Percentiles rank a stretch among this genome's conserved stretches.
phyloP scores from a whole-genome alignment of 1,284 basidiomycete species.

The Naganishia sp. region DNA sequence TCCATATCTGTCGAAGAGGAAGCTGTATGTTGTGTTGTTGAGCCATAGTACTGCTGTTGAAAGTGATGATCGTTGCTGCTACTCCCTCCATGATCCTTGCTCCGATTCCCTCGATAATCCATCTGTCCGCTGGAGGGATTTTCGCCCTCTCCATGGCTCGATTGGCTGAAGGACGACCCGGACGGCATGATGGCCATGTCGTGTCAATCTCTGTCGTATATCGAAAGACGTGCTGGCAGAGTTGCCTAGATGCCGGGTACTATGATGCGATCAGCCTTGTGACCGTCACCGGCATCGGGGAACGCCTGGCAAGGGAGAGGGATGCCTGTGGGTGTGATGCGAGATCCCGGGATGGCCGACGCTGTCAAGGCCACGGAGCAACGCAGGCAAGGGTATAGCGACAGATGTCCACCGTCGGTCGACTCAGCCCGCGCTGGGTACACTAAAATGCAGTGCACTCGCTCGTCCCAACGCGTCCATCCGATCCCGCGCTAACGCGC shows the following conservation, averaged over 20 bases:
- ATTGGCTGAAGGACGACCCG: conserved; percentile 13
- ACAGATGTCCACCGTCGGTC: neutral
- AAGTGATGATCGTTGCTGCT: conserved; percentile 11
- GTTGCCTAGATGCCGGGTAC: conserved; percentile 9
- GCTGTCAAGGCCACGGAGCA: too few relatives aligned
- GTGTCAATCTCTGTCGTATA: neutral
- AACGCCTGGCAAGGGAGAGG: neutral
- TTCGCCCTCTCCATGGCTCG: conserved; percentile 9
- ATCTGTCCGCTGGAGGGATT: neutral
- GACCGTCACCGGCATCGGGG: conserved; percentile 2
- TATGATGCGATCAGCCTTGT: conserved; percentile 8
- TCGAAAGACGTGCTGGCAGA: neutral
- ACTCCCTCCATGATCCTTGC: conserved; percentile 1
- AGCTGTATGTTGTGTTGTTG: neutral
- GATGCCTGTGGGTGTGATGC: neutral
- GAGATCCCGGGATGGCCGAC: too few relatives aligned
- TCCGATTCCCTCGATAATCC: conserved; percentile 9
- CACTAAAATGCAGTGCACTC: conserved; percentile 17
- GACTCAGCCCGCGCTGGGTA: neutral
- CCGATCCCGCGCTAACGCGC: conserved; percentile 8
- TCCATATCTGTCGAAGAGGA: conserved; percentile 3
- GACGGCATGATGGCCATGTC: conserved; percentile 22
- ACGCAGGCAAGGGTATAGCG: too few relatives aligned
- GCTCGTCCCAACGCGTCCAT: conserved; percentile 14
- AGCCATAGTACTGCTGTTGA: conserved; percentile 5